Conservation (phyloP, 305 asterid species). For the Fraxinus velutina region DNA sequence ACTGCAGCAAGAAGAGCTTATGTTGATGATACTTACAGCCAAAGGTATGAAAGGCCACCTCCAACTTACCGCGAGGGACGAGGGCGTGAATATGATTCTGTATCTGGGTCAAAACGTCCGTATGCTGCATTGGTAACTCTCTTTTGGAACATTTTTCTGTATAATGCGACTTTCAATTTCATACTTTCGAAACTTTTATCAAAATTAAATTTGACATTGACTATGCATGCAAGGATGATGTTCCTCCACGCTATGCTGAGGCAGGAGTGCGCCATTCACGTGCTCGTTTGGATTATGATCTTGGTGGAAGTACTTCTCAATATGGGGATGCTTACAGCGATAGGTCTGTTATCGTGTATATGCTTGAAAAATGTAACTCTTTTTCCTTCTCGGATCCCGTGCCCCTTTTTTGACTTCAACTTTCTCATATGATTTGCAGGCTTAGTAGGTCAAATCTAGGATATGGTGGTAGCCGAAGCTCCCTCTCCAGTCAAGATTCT, state of each 20-base stretch:
- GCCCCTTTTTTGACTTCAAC: background rate
- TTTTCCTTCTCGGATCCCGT: background rate
- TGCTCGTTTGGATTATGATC: constrained; percentile 84
- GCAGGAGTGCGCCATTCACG: constrained; percentile 80
- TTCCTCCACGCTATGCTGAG: constrained; percentile 76
- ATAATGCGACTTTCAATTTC: background rate
- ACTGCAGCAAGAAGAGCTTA: constrained; percentile 70
- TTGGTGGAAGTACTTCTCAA: constrained; percentile 64
- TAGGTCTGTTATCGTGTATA: constrained; percentile 41
- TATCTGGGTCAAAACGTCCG: constrained; percentile 88
- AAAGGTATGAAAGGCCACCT: constrained; percentile 88
- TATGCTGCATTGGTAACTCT: constrained; percentile 62
- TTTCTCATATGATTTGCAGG: constrained; percentile 32
- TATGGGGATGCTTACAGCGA: constrained; percentile 79
- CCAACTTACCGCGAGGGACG: constrained; percentile 69
- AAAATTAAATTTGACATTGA: constrained; percentile 13
- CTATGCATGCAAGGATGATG: constrained; percentile 61
- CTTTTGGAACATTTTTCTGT: constrained; percentile 8
- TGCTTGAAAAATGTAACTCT: background rate
- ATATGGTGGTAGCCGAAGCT: constrained; percentile 71
- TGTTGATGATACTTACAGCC: constrained; percentile 73
- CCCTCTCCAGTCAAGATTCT: constrained; percentile 74
- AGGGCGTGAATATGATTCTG: constrained; percentile 65
- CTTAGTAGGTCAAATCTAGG: constrained; percentile 76
- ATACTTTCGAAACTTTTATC: background rate